phyloP scores from a whole-genome alignment of 352 stramenopile species.

The Bremia lactucae region DNA sequence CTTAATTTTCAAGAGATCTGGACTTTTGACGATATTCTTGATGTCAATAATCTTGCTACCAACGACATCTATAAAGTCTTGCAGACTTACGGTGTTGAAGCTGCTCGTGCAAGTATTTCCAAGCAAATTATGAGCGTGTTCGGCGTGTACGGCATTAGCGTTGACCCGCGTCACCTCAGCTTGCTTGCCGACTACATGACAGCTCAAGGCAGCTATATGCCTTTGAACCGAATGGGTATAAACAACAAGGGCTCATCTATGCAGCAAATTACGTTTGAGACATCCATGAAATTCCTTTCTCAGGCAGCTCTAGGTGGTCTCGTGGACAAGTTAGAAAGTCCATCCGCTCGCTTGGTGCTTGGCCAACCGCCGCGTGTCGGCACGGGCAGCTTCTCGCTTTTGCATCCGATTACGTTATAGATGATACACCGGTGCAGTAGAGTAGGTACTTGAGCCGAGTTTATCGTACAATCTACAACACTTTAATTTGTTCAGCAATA shows the following conservation, averaged over 20 bases:
- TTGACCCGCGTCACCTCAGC: constrained; percentile 96
- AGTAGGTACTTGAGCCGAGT: too few species aligned
- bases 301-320: constrained; percentile 88
- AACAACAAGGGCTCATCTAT: constrained; percentile 91
- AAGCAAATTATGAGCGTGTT: constrained; percentile 99
- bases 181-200: constrained; percentile 99
- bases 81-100: constrained; percentile 97
- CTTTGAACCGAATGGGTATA: constrained; percentile 98
- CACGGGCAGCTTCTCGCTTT: constrained; percentile 93
- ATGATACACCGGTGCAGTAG: too few species aligned
- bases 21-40: constrained; percentile 85
- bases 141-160: constrained; percentile 97
- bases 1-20: constrained; percentile 98
- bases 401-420: constrained; percentile 81
- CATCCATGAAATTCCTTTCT: constrained; percentile 97
- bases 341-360: constrained; percentile 92
- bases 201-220: constrained; percentile 92
- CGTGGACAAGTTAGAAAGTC: constrained; percentile 87
- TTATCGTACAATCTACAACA: too few species aligned
- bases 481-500: too few species aligned
- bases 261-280: constrained; percentile 99
- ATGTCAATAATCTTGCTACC: constrained; percentile 92
- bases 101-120: constrained; percentile 93
- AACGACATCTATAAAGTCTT: constrained; percentile 98
- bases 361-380: constrained; percentile 90